Conservation (phyloP, 1,284 basidiomycete genomes). For the Ustilago hordei region DNA sequence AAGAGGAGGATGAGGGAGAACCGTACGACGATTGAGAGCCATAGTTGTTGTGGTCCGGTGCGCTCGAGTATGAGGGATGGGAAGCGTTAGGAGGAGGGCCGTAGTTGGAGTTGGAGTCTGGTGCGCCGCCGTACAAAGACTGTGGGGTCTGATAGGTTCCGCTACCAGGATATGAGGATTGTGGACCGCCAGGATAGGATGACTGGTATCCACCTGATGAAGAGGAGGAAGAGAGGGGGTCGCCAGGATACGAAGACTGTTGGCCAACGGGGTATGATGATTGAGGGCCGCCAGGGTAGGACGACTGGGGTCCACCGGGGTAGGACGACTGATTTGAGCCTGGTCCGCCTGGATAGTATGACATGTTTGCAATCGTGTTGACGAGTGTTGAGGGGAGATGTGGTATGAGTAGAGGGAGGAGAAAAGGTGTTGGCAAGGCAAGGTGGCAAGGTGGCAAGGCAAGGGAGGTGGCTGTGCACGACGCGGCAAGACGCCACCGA, state of each 20-base stretch:
- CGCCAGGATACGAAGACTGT: constrained; percentile 42
- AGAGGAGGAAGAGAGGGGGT: constrained; percentile 19
- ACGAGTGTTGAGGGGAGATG: neutral
- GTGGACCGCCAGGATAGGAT: constrained; percentile 25
- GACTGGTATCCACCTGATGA: constrained; percentile 9
- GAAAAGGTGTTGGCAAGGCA: neutral
- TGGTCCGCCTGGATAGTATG: constrained; percentile 38
- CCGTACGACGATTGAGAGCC: constrained; percentile 8
- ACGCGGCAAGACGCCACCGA: no score
- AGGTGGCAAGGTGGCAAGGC: no score
- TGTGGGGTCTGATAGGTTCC: neutral
- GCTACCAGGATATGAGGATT: constrained; percentile 6
- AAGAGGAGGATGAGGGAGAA: constrained; percentile 12
- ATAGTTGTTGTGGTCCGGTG: constrained; percentile 25
- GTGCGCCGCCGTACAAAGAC: neutral
- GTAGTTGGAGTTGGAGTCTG: neutral
- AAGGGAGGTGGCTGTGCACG: no score
- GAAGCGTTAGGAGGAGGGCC: neutral
- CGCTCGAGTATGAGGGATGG: constrained; percentile 23
- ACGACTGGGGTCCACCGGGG: constrained; percentile 34
- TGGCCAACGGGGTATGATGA: constrained; percentile 39
- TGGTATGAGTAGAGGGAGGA: neutral
- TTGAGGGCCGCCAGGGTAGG: constrained; percentile 34
- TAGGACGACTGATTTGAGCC: constrained; percentile 21
- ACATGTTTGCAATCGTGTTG: constrained; percentile 12